phyloP scores from a whole-genome alignment of 208 protist species.

The Leishmania amazonensis region DNA sequence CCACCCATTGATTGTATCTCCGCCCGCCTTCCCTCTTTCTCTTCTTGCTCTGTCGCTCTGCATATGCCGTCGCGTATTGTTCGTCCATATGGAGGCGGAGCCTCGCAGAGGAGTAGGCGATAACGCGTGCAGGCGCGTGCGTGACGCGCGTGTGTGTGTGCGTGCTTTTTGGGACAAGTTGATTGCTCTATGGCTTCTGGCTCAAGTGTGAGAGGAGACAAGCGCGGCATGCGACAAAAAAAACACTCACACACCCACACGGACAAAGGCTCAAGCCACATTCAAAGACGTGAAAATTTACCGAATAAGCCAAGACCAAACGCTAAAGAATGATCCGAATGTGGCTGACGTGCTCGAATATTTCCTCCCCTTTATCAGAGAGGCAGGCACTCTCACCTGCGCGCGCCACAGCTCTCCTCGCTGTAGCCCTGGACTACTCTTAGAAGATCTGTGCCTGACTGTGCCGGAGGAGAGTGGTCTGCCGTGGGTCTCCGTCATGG shows the following conservation, averaged over 20 bases:
- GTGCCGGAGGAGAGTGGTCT: background rate
- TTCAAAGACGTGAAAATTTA: background rate
- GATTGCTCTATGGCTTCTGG: background rate
- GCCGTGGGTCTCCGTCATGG: background rate
- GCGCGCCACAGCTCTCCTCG: background rate
- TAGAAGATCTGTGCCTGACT: background rate
- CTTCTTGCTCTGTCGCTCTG: background rate
- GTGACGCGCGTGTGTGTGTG: background rate
- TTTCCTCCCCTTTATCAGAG: background rate
- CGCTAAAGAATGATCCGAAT: background rate
- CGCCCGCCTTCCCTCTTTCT: background rate
- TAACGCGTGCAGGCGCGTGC: background rate
- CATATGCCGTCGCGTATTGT: background rate
- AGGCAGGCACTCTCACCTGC: background rate
- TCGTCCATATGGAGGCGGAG: background rate
- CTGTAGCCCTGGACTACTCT: background rate
- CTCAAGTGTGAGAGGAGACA: background rate
- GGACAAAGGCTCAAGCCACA: background rate
- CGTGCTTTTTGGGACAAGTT: background rate
- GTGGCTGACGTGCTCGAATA: background rate
- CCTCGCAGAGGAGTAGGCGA: background rate
- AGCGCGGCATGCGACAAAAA: background rate
- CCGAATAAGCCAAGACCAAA: background rate
- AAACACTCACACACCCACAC: background rate
- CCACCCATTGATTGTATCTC: background rate